These are phyloP conservation scores for Phytophthora ohioensis DNA, from an alignment of 352 stramenopile species.

Conservation along the genomic window DNA sequence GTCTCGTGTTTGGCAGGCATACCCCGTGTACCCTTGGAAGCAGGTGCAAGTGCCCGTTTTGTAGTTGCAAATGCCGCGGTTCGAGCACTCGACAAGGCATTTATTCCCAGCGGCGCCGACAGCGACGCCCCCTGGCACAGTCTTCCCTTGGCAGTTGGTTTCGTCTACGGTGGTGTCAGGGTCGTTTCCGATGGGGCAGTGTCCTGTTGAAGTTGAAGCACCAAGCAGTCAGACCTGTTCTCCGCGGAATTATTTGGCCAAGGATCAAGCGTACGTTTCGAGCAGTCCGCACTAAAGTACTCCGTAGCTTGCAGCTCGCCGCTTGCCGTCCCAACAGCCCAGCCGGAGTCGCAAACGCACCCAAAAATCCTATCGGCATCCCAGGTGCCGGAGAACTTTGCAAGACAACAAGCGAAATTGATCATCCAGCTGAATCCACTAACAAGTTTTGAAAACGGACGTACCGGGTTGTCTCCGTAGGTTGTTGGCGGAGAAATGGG, in stretches of 20 bases:
- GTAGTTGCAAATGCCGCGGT: conserved; percentile 93
- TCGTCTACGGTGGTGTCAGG: conserved; percentile 74
- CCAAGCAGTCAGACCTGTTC: not conserved
- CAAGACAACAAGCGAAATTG: not conserved
- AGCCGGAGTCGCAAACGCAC: conserved; percentile 90
- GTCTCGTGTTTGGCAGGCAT: conserved; percentile 62
- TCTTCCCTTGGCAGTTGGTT: conserved; percentile 72
- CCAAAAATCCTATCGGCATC: conserved; percentile 92
- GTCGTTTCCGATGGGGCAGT: conserved; percentile 87
- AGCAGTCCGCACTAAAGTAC: conserved; percentile 92
- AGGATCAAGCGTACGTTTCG: conserved; percentile 52
- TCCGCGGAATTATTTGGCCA: conserved; percentile 1
- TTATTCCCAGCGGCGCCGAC: conserved; percentile 77
- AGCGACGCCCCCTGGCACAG: conserved; percentile 46
- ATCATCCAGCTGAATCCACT: not conserved
- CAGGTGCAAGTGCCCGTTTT: conserved; percentile 84
- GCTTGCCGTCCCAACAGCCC: conserved; percentile 77
- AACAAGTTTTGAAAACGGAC: conserved; percentile 17
- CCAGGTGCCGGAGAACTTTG: conserved; percentile 78
- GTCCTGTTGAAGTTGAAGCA: conserved; percentile 46
- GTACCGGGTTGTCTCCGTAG: conserved; percentile 60
- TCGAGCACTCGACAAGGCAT: conserved; percentile 94
- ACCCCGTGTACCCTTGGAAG: conserved; percentile 82
- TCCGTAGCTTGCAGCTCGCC: conserved; percentile 86
- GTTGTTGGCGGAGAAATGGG: conserved; percentile 76